Evolutionary conservation across 1,284 basidiomycete species (phyloP).

Genomic region (Cutaneotrichosporon daszewskae): DNA sequence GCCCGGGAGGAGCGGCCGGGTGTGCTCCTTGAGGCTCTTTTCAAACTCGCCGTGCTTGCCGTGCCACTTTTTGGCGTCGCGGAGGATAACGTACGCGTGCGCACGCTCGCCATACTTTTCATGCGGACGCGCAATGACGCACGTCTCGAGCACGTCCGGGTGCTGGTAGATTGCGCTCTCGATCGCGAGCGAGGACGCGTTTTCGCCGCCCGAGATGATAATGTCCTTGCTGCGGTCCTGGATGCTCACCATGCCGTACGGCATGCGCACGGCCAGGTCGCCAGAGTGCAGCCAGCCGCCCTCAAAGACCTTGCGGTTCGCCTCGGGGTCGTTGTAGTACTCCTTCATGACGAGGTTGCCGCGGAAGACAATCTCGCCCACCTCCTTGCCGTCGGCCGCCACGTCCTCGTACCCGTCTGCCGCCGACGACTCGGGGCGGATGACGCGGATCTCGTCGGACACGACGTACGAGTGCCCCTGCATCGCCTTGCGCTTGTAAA

Average conservation of each 20-base stretch:
- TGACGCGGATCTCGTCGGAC: constrained; percentile 15
- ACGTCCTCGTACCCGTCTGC: constrained; percentile 16
- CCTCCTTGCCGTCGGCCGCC: constrained; percentile 14
- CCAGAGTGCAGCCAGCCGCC: constrained; percentile 78
- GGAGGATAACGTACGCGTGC: constrained; percentile 65
- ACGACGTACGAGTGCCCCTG: constrained; percentile 15
- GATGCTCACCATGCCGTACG: constrained; percentile 67
- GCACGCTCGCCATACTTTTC: constrained; percentile 67
- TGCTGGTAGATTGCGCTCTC: constrained; percentile 67
- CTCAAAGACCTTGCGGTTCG: constrained; percentile 63
- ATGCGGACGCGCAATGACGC: constrained; percentile 69
- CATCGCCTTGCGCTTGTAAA: constrained; percentile 21
- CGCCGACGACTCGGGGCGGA: constrained; percentile 8
- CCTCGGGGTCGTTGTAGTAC: constrained; percentile 70
- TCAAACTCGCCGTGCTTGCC: constrained; percentile 7
- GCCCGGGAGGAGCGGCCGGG: constrained; percentile 14
- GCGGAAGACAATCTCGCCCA: constrained; percentile 18
- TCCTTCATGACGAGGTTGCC: constrained; percentile 45
- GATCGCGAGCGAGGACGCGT: constrained; percentile 77
- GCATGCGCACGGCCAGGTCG: constrained; percentile 74
- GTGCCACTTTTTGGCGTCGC: constrained; percentile 20
- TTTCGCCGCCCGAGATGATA: constrained; percentile 84
- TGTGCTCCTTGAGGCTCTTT: constrained; percentile 12
- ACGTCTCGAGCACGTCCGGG: constrained; percentile 63
- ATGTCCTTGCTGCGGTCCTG: constrained; percentile 56